Evolutionary conservation across 805 yeast species (phyloP).

Genomic region (Lipomyces starkeyi): DNA sequence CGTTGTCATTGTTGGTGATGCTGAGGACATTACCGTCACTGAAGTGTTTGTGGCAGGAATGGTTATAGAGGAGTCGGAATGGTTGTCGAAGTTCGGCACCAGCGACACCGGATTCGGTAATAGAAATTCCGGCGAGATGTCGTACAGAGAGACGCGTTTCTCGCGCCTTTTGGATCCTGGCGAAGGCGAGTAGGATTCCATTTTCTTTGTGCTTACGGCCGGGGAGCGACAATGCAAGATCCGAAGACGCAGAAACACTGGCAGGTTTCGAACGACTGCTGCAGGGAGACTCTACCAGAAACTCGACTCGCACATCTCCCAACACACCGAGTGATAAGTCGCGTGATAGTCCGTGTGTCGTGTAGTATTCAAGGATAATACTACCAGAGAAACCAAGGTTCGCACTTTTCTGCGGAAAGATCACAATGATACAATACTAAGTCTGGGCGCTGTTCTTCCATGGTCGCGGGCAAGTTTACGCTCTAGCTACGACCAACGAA

Average conservation of each 20-base stretch:
- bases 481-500: neutral
- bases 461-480: neutral
- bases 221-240: neutral
- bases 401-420: neutral
- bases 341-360: neutral
- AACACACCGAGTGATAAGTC: neutral
- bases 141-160: constrained; percentile 35
- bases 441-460: neutral
- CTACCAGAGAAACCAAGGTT: neutral
- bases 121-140: constrained; percentile 33
- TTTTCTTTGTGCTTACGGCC: neutral
- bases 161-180: constrained; percentile 25
- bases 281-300: neutral
- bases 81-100: constrained; percentile 18
- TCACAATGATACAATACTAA: neutral
- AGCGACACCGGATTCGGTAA: constrained; percentile 20
- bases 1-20: constrained; percentile 3
- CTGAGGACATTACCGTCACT: neutral
- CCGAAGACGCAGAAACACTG: neutral
- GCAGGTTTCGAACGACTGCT: neutral
- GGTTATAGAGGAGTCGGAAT: constrained; percentile 9
- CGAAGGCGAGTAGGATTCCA: constrained; percentile 10
- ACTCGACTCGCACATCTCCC: neutral
- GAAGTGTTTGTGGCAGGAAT: neutral
- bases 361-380: neutral